A percentile compares a stretch with the other conserved stretches of the same genome.
phyloP scores from a whole-genome alignment of 768 basidiomycete species.

The Cystobasidium onofrii region DNA sequence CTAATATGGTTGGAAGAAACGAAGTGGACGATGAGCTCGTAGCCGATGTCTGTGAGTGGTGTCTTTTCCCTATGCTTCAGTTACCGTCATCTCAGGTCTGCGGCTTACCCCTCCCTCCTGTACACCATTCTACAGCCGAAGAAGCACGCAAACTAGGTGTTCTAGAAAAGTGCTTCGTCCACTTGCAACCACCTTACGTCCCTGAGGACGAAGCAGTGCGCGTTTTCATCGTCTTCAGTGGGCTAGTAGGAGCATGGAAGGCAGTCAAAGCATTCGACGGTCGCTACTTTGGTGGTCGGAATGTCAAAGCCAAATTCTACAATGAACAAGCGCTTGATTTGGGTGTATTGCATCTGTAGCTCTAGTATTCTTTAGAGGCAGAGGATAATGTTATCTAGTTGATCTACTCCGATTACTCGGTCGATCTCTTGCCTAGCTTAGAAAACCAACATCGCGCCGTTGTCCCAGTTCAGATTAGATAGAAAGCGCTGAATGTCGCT shows the following conservation, averaged over 20 bases:
- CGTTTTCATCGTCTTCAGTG: constrained; percentile 82
- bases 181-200: constrained; percentile 55
- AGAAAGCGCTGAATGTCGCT: too few species aligned
- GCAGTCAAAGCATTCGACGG: constrained; percentile 89
- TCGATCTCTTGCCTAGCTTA: too few species aligned
- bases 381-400: too few species aligned
- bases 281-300: constrained; percentile 78
- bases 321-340: constrained; percentile 46
- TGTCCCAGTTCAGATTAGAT: too few species aligned
- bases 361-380: too few species aligned
- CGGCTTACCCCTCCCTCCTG: not conserved
- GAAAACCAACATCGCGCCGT: too few species aligned
- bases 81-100: not conserved
- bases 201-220: constrained; percentile 74
- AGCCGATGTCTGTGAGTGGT: constrained; percentile 69
- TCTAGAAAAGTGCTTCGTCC: constrained; percentile 80
- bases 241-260: constrained; percentile 90
- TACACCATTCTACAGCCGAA: constrained; percentile 54
- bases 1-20: constrained; percentile 77
- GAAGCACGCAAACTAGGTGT: constrained; percentile 52
- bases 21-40: constrained; percentile 69
- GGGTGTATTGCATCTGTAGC: constrained; percentile 20
- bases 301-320: constrained; percentile 74
- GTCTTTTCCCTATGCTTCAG: not conserved
- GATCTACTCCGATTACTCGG: too few species aligned